phyloP scores from a whole-genome alignment of 768 basidiomycete species.

The Trametes cingulata region DNA sequence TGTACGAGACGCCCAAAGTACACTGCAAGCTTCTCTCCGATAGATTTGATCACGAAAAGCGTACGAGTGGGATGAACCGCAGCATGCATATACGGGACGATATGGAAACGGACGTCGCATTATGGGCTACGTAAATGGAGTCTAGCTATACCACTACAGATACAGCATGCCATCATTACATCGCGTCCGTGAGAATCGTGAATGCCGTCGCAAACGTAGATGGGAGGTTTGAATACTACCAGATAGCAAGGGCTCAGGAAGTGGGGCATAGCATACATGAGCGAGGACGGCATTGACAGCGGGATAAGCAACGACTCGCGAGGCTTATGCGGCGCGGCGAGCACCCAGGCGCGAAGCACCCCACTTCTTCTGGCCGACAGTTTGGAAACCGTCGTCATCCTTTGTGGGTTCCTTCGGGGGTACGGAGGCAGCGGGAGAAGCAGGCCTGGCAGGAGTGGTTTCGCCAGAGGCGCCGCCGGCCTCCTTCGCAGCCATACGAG shows the following conservation, averaged over 20 bases:
- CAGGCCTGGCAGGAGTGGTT: conserved; percentile 34
- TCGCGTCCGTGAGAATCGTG: conserved; percentile 17
- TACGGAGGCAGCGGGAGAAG: conserved; percentile 40
- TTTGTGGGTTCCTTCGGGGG: conserved; percentile 45
- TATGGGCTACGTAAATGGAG: conserved; percentile 17
- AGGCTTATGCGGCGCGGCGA: conserved; percentile 17
- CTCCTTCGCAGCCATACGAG: conserved; percentile 49
- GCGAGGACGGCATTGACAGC: background rate
- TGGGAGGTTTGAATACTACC: background rate
- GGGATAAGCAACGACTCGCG: background rate
- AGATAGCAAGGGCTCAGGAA: background rate
- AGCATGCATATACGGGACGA: too few species aligned
- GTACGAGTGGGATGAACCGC: too few species aligned
- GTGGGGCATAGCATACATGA: conserved; percentile 7
- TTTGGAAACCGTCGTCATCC: conserved; percentile 75
- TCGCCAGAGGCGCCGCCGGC: conserved; percentile 30
- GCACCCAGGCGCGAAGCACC: conserved; percentile 26
- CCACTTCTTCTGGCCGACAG: conserved; percentile 50
- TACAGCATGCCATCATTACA: conserved; percentile 21
- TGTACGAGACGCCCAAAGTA: too few species aligned
- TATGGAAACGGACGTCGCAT: conserved; percentile 10
- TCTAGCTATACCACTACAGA: conserved; percentile 23
- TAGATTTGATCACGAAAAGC: too few species aligned
- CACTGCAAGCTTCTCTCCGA: too few species aligned
- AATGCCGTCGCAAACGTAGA: conserved; percentile 8